Percentiles rank a stretch among this genome's conserved stretches.
Conservation (phyloP, 2,329 filamentous ascomycete species). For the Apiospora rasikravindrae region DNA sequence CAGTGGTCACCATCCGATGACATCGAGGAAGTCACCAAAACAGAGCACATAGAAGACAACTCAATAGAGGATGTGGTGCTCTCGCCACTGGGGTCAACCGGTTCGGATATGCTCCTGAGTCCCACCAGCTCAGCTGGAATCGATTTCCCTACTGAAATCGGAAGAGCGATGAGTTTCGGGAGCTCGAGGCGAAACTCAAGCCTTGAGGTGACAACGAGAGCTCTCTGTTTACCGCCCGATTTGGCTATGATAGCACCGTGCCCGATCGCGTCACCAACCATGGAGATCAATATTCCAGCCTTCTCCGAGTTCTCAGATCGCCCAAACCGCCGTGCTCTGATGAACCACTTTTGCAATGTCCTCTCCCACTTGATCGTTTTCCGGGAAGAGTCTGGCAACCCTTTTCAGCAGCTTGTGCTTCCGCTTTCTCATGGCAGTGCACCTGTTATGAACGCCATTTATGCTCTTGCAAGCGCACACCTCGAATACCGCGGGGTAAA, state of each 20-base stretch:
- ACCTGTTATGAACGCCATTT: conserved; percentile 80
- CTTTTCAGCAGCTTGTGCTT: conserved; percentile 67
- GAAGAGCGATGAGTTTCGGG: conserved; percentile 26
- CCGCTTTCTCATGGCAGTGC: conserved; percentile 60
- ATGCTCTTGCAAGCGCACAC: conserved; percentile 83
- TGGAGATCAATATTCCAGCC: conserved; percentile 57
- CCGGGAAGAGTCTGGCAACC: conserved; percentile 65
- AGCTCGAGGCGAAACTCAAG: conserved; percentile 30
- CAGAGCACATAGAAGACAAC: conserved; percentile 27
- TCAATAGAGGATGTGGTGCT: neutral
- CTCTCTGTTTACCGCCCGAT: conserved; percentile 40
- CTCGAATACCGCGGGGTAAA: conserved; percentile 68
- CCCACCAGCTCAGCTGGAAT: conserved; percentile 40
- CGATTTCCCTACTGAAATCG: conserved; percentile 31
- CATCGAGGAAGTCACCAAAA: conserved; percentile 26
- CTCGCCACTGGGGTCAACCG: conserved; percentile 26
- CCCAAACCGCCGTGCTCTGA: conserved; percentile 58
- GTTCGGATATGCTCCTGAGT: conserved; percentile 34
- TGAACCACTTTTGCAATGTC: conserved; percentile 69
- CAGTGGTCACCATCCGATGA: conserved; percentile 30
- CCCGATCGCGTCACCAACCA: conserved; percentile 45
- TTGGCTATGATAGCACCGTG: conserved; percentile 49
- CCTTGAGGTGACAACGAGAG: conserved; percentile 27
- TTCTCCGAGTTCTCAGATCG: conserved; percentile 63
- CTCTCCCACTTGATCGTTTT: conserved; percentile 70